These are phyloP conservation scores for Boletus smithii DNA, from an alignment of 1,284 basidiomycete species.

Conservation along the genomic window DNA sequence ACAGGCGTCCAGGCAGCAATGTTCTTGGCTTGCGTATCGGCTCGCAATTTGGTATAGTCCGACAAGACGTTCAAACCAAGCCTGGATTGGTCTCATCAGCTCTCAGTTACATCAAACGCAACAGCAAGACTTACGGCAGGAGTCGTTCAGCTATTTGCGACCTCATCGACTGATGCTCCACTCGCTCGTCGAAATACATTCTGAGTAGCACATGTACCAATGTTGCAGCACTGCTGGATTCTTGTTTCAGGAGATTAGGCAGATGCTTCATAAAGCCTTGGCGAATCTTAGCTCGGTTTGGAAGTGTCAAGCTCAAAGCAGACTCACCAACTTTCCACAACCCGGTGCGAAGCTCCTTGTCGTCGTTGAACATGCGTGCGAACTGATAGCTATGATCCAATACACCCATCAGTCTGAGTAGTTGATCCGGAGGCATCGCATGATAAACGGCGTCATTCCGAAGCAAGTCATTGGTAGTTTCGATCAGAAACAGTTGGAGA, in stretches of 20 bases:
- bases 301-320: conserved; percentile 1
- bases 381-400: conserved; percentile 98
- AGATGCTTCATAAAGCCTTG: conserved; percentile 99
- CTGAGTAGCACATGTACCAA: conserved; percentile 88
- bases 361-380: conserved; percentile 95
- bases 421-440: conserved; percentile 91
- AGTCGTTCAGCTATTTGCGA: conserved; percentile 85
- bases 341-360: conserved; percentile 94
- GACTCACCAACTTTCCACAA: conserved; percentile 98
- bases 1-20: conserved; percentile 98
- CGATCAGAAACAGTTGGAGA: conserved; percentile 92
- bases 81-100: conserved; percentile 39
- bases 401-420: conserved; percentile 90
- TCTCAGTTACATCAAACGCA: conserved; percentile 3
- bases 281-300: conserved; percentile 2
- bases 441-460: conserved; percentile 91
- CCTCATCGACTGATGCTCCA: conserved; percentile 78
- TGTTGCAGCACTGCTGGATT: conserved; percentile 94
- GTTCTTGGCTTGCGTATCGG: conserved; percentile 93
- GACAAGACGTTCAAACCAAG: conserved; percentile 88
- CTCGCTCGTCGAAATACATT: conserved; percentile 93
- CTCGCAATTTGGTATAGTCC: conserved; percentile 87
- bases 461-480: conserved; percentile 94
- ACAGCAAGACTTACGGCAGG: conserved; percentile 68
- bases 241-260: conserved; percentile 97